phyloP scores from a whole-genome alignment of 768 basidiomycete genomes.

The Tricholoma saponaceum region DNA sequence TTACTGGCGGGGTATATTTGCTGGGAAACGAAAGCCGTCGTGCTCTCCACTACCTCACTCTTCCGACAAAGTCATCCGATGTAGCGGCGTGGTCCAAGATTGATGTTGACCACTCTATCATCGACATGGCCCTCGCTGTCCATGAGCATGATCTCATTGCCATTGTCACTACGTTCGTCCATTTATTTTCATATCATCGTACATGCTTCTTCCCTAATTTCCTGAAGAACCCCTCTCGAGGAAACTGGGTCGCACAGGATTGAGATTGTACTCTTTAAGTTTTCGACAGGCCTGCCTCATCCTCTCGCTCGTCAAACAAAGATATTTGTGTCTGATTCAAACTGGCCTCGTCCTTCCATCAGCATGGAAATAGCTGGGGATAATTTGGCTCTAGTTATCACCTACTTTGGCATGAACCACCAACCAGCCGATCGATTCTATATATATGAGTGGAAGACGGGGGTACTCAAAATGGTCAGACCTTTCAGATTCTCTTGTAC shows the following conservation, averaged over 20 bases:
- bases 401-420: constrained; percentile 14
- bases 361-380: constrained; percentile 44
- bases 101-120: constrained; percentile 23
- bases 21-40: constrained; percentile 26
- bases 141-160: constrained; percentile 43
- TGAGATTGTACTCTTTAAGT: constrained; percentile 23
- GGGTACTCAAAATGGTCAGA: constrained; percentile 31
- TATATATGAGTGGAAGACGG: constrained; percentile 42
- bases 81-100: constrained; percentile 25
- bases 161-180: constrained; percentile 35
- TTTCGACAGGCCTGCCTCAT: constrained; percentile 34
- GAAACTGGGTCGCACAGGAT: not conserved
- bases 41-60: constrained; percentile 27
- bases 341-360: constrained; percentile 25
- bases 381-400: constrained; percentile 35
- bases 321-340: constrained; percentile 25
- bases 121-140: constrained; percentile 40
- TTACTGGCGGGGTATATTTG: constrained; percentile 37
- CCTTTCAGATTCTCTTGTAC: not conserved
- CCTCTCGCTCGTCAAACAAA: constrained; percentile 26
- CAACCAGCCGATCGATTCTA: constrained; percentile 28
- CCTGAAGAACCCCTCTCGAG: not conserved
- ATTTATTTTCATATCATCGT: not conserved
- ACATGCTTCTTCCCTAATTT: not conserved
- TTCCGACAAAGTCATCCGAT: constrained; percentile 26